A percentile compares a stretch with the other conserved stretches of the same genome.
phyloP scores from a whole-genome alignment of 257 asterid genomes.

The Fraxinus anomala region DNA sequence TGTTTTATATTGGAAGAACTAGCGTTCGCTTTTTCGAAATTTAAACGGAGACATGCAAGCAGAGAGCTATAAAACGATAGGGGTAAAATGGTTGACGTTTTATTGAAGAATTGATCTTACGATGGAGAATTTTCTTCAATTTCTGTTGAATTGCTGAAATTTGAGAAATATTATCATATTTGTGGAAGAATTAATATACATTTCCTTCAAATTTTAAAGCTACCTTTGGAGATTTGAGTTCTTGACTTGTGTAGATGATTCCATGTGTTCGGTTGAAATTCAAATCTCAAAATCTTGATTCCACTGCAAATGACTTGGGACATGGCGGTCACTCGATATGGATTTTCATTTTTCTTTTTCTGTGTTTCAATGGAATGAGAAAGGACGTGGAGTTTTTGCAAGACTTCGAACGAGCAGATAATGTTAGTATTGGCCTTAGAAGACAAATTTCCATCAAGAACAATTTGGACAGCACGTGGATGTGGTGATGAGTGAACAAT shows the following conservation, averaged over 20 bases:
- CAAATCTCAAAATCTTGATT: conserved; percentile 5
- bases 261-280: conserved; percentile 16
- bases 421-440: conserved; percentile 28
- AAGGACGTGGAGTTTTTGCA: conserved; percentile 19
- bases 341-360: neutral
- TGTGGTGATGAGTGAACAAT: conserved; percentile 38
- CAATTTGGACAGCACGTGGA: conserved; percentile 40
- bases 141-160: neutral
- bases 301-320: conserved; percentile 2
- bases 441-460: conserved; percentile 34
- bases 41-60: neutral
- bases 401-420: conserved; percentile 23
- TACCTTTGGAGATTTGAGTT: conserved; percentile 7
- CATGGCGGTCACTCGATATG: conserved; percentile 1
- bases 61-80: neutral
- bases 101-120: conserved; percentile 7
- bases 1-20: conserved; percentile 4
- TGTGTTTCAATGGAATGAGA: conserved; percentile 17
- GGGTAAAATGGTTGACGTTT: conserved; percentile 12
- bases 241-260: conserved; percentile 10
- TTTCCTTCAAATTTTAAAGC: neutral
- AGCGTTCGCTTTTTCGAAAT: neutral
- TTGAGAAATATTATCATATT: neutral
- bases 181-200: neutral
- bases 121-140: conserved; percentile 7